Evolutionary conservation across 2,329 filamentous ascomycete species (phyloP).

Genomic region (Emericellopsis atlantica): DNA sequence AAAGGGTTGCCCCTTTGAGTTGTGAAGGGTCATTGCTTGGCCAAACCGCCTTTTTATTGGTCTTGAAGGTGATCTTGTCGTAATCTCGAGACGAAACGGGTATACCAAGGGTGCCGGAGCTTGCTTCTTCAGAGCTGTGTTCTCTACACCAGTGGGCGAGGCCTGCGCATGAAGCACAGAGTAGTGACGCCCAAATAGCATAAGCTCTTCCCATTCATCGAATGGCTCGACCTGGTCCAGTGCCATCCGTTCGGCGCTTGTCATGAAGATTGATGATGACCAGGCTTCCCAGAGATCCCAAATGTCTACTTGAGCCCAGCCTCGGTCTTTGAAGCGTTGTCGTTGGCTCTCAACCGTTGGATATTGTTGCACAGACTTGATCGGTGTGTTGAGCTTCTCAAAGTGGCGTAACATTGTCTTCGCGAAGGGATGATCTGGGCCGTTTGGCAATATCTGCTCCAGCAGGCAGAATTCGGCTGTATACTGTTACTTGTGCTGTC

Average conservation of each 20-base stretch:
- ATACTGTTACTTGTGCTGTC: slow-evolving; percentile 8
- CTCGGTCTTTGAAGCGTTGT: slow-evolving; percentile 52
- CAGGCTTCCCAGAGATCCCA: slow-evolving; percentile 75
- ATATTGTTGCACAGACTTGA: slow-evolving; percentile 63
- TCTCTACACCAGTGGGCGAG: neutral
- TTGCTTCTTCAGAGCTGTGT: neutral
- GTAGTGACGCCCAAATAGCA: slow-evolving; percentile 75
- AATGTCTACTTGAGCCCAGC: slow-evolving; percentile 52
- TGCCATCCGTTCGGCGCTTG: slow-evolving; percentile 39
- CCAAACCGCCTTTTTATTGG: slow-evolving; percentile 44
- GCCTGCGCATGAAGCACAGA: slow-evolving; percentile 55
- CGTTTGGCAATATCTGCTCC: slow-evolving; percentile 76
- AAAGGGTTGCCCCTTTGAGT: slow-evolving; percentile 26
- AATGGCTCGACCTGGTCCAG: slow-evolving; percentile 71
- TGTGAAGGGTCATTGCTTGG: slow-evolving; percentile 30
- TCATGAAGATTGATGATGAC: slow-evolving; percentile 56
- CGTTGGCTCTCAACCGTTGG: slow-evolving; percentile 53
- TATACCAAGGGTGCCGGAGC: neutral
- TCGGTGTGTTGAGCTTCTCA: slow-evolving; percentile 63
- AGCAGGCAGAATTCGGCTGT: slow-evolving; percentile 71
- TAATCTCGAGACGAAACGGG: slow-evolving; percentile 4
- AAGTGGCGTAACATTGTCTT: slow-evolving; percentile 78
- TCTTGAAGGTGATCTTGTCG: slow-evolving; percentile 4
- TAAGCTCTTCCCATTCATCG: slow-evolving; percentile 94
- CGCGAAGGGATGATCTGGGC: slow-evolving; percentile 70